These are phyloP conservation scores for Pleurotus citrinopileatus DNA, from an alignment of 768 basidiomycete species.

Conservation along the genomic window DNA sequence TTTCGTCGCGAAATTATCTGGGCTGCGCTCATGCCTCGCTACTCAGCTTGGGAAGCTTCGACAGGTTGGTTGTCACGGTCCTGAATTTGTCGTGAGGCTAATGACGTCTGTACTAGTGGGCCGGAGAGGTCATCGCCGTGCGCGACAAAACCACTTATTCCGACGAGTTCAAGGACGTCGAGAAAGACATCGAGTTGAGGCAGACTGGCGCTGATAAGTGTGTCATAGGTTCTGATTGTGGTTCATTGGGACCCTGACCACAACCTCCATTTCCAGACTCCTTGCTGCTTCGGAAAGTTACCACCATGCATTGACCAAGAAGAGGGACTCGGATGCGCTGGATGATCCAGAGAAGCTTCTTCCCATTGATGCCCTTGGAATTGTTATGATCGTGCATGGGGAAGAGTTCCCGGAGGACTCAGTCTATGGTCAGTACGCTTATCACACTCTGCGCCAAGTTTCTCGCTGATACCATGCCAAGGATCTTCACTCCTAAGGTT, in stretches of 20 bases:
- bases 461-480: slow-evolving; percentile 20
- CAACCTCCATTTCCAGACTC: slow-evolving; percentile 42
- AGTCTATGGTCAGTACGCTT: slow-evolving; percentile 51
- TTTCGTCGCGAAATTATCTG: slow-evolving; percentile 1
- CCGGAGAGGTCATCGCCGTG: slow-evolving; percentile 83
- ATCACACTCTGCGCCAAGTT: background rate
- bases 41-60: slow-evolving; percentile 71
- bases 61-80: slow-evolving; percentile 61
- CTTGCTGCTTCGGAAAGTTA: slow-evolving; percentile 71
- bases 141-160: slow-evolving; percentile 77
- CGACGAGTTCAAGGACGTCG: slow-evolving; percentile 78
- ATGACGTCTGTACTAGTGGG: too few species aligned
- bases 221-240: slow-evolving; percentile 24
- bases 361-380: slow-evolving; percentile 74
- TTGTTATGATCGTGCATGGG: slow-evolving; percentile 85
- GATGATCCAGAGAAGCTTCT: slow-evolving; percentile 70
- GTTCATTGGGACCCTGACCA: background rate
- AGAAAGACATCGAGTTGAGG: slow-evolving; percentile 81
- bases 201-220: slow-evolving; percentile 72
- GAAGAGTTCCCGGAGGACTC: slow-evolving; percentile 80
- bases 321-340: slow-evolving; percentile 40
- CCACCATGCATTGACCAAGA: slow-evolving; percentile 70
- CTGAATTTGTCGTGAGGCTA: too few species aligned
- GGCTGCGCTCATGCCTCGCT: background rate
- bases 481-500: slow-evolving; percentile 72